Evolutionary conservation across 768 basidiomycete genomes (phyloP), one percentile per base, ranked within the genome.

Genomic region (Lepiota venenata): DNA sequence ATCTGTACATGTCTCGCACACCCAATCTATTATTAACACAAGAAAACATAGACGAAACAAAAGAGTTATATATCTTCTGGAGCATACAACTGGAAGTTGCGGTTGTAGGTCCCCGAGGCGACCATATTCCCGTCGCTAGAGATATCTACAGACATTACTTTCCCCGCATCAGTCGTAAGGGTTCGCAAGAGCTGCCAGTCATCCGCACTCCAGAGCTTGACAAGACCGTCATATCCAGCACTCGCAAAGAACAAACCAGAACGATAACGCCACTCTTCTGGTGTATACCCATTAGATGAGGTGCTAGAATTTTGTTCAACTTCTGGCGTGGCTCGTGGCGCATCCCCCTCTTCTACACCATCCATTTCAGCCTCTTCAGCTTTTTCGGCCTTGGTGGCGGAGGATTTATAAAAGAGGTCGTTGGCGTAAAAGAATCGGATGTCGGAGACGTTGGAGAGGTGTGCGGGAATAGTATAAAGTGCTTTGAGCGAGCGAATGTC

Each of bases 141-240:
- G 18, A 98, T 78, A 66, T 99, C 97, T 9, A 98, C 94, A 6
- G 91, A 92, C 97, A 98, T 99, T 56, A 98, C 95, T 70, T 98
- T 98, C n/a, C 95, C 93, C 22, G 89, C 87, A 65, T 98, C 96
- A 18, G 93, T 95, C 48, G 93, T 85, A 55, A 99, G 76, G 41
- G 89, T 89, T 58, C 87, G 82, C 48, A 97, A 78, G 41, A 95
- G 73, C 63, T 93, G 93, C 97, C 97, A 99, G 64, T 99, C 97
- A 66, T 98, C 97, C 44, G 95, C 91, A 63, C 88, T 91, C 97
- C 97, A 99, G 52, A 99, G 64, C 68, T 97, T 94, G 65, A 99
- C 91, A 54, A 88, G 82, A 4, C 93, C 93, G 65, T 99, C 97
- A 67, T 98, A 98, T 3, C 97, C 95, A 3, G 91, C 77, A 60